Percentiles rank a stretch among this genome's conserved stretches.
phyloP scores from a whole-genome alignment of 2,329 filamentous ascomycete genomes.

The Paracamarosporium sp. region DNA sequence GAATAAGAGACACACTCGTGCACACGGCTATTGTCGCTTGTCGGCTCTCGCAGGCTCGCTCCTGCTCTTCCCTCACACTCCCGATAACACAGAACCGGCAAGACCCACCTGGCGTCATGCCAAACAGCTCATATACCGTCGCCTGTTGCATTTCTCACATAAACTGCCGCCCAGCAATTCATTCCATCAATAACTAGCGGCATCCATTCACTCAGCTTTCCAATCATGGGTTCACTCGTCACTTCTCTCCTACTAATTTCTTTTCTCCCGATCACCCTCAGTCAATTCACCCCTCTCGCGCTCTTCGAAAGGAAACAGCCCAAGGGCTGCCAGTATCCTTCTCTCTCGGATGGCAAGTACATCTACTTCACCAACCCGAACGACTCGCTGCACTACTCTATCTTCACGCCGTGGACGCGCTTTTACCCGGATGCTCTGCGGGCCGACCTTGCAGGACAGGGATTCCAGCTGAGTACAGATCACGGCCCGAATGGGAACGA shows the following conservation, averaged over 20 bases:
- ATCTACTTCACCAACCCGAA: slow-evolving; percentile 12
- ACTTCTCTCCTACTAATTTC: background rate
- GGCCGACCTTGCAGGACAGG: slow-evolving; percentile 2
- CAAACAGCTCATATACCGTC: background rate
- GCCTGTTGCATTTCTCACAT: background rate
- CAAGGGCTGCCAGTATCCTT: slow-evolving; percentile 10
- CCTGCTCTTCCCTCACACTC: background rate
- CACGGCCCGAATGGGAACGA: background rate
- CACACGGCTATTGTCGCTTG: background rate
- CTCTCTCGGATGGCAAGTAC: slow-evolving; percentile 4
- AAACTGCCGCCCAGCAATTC: background rate
- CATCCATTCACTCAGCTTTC: background rate
- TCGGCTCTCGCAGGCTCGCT: background rate
- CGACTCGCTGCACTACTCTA: slow-evolving; percentile 4
- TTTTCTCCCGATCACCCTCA: background rate
- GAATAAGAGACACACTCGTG: background rate
- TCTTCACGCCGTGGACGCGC: slow-evolving; percentile 9
- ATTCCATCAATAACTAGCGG: background rate
- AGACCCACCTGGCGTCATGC: background rate
- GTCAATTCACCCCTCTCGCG: background rate
- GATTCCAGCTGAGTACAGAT: background rate
- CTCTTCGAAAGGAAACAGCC: background rate
- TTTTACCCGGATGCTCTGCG: slow-evolving; percentile 11
- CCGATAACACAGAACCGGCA: background rate
- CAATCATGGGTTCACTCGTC: slow-evolving; percentile 8